Evolutionary conservation across 768 basidiomycete species (phyloP).

Genomic region (Roridomyces roridus): DNA sequence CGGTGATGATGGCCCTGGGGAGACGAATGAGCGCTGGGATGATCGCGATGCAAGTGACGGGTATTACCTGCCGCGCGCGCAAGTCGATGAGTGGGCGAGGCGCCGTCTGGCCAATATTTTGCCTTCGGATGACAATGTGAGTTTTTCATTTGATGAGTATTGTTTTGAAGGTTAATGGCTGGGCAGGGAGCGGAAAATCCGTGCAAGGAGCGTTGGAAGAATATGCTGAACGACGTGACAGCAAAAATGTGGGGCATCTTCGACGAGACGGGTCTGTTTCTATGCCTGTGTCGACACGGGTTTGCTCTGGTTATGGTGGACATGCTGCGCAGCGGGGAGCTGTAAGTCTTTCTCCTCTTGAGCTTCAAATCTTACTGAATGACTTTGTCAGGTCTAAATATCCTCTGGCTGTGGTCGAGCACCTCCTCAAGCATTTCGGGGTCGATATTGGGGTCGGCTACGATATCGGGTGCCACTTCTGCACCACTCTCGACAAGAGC

Average conservation of each 20-base stretch:
- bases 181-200: not conserved
- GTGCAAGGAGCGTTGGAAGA: constrained; percentile 4
- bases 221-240: constrained; percentile 28
- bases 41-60: constrained; percentile 3
- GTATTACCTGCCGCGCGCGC: constrained; percentile 16
- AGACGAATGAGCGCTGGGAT: constrained; percentile 13
- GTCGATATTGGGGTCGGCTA: not conserved
- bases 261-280: constrained; percentile 44
- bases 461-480: constrained; percentile 24
- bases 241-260: constrained; percentile 40
- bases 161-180: not conserved
- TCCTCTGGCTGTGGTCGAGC: constrained; percentile 2
- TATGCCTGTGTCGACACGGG: constrained; percentile 40
- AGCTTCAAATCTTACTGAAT: not conserved
- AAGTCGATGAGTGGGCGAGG: constrained; percentile 21
- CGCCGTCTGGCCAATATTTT: not conserved
- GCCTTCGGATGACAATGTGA: not conserved
- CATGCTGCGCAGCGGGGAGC: constrained; percentile 41
- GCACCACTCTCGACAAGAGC: constrained; percentile 9
- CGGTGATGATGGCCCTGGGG: constrained; percentile 1
- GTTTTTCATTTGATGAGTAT: no score
- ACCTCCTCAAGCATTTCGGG: not conserved
- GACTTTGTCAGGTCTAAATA: constrained; percentile 9
- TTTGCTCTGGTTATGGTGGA: constrained; percentile 35
- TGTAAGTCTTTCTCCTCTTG: constrained; percentile 36